Base-by-base conservation (phyloP, 225 moss, liverwort and hornwort species). In the Ulota crispa region DNA sequence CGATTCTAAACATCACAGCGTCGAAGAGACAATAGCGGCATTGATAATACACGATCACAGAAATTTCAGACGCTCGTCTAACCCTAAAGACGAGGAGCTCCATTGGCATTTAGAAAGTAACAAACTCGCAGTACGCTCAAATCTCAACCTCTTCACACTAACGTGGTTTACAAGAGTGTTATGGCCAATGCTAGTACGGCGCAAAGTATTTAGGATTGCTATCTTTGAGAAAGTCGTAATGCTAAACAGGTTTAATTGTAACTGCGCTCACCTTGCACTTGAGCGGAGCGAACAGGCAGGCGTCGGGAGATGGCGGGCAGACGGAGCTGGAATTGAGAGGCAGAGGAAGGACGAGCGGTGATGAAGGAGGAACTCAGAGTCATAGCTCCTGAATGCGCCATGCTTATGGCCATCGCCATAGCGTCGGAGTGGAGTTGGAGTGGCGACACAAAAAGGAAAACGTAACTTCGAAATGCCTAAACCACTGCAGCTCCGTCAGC, bases 251-350 rank as follows among this genome's bases (percentile, higher is more conserved):
- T 36, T 66, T 27, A 19, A 37, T 2, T 19, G 54, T 7, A 24
- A 37, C 23, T 13, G 18, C 43, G 63, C 82, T 55, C 75, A 89
- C 89, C 83, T 85, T 85, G 80, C 82, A 85, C 78, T 78, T 89
- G 89, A 20, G 78, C 85, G 24, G 66, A 61, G 87, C 78, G 70
- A 45, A 85, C 36, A 24, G 59, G 64, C 64, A 80, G 23, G 24
- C 83, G 68, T 67, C 78, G 77, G 41, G 53, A 30, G 59, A 64
- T 68, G 63, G 74, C 28, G 27, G 60, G 73, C 7, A 67, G 77
- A 2, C 63, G 70, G n/a, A 81, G 75, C 28, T 62, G 84, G 37
- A 56, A 54, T 31, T 37, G 21, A 0, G 70, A 55, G 52, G 64
- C 19, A 36, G 76, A 72, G 18, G 76, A 77, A 57, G 82, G 80